Percentiles rank a stretch among this genome's conserved stretches.
Evolutionary conservation across 768 basidiomycete species (phyloP).

Genomic region (Flagelloscypha sp.): DNA sequence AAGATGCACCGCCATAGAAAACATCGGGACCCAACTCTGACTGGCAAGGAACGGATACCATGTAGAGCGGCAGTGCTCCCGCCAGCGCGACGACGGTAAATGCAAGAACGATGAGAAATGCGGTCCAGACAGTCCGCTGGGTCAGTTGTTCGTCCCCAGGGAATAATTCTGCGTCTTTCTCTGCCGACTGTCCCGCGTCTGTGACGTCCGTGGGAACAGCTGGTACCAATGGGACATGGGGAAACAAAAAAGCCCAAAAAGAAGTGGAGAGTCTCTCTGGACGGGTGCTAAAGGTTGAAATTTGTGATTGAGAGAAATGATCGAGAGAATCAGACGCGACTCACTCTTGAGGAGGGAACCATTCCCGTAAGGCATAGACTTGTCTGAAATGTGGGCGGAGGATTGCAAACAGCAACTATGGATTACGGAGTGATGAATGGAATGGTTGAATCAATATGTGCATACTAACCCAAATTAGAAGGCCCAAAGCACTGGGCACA

Average conservation of each 20-base stretch:
- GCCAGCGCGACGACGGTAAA: conserved; percentile 64
- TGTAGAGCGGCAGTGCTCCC: conserved; percentile 67
- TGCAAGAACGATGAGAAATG: conserved; percentile 52
- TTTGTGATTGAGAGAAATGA: conserved; percentile 11
- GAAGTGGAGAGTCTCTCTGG: conserved; percentile 51
- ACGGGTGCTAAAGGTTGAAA: conserved; percentile 39
- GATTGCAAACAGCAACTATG: conserved; percentile 57
- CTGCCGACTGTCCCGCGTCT: conserved; percentile 40
- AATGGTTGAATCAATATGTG: conserved; percentile 1
- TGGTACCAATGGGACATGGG: conserved; percentile 60
- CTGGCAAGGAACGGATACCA: conserved; percentile 62
- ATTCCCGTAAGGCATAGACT: conserved; percentile 64
- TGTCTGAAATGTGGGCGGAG: conserved; percentile 64
- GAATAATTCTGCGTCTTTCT: conserved; percentile 47
- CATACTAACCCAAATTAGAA: conserved; percentile 59
- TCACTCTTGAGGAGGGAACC: conserved; percentile 68
- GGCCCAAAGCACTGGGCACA: conserved; percentile 48
- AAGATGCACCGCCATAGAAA: conserved; percentile 49
- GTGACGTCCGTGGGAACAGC: conserved; percentile 47
- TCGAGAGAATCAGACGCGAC: conserved; percentile 19
- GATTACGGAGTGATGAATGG: conserved; percentile 12
- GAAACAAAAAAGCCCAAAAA: conserved; percentile 63
- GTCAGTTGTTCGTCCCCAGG: conserved; percentile 70
- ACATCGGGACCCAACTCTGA: conserved; percentile 38
- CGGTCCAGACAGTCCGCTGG: conserved; percentile 63